A percentile compares a stretch with the other conserved stretches of the same genome.
Conservation (phyloP, 2,329 filamentous ascomycete genomes). For the Westerdykella ornata region DNA sequence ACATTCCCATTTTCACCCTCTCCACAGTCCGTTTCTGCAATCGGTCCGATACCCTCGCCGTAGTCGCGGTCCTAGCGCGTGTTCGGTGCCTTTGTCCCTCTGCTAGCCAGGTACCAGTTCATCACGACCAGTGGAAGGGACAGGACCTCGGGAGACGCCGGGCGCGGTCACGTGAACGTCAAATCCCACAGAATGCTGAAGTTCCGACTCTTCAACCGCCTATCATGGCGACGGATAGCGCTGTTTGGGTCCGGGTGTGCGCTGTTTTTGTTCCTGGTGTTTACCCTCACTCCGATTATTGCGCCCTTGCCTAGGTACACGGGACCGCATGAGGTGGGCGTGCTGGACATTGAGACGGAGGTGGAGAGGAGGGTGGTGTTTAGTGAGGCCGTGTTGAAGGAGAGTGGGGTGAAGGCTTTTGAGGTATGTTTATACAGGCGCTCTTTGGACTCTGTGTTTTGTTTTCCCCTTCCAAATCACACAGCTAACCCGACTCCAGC, state of each 20-base stretch:
- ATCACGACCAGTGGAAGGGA: no score
- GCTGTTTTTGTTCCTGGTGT: conserved; percentile 33
- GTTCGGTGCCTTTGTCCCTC: no score
- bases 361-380: conserved; percentile 31
- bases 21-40: no score
- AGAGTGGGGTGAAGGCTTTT: conserved; percentile 38
- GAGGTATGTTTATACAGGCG: conserved; percentile 13
- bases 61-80: not conserved
- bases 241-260: conserved; percentile 23
- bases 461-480: not conserved
- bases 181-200: conserved; percentile 18
- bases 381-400: conserved; percentile 32
- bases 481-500: conserved; percentile 9
- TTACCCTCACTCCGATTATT: conserved; percentile 39
- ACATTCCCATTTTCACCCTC: not conserved
- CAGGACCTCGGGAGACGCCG: no score
- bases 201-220: conserved; percentile 8
- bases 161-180: no score
- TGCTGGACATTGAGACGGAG: conserved; percentile 41
- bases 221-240: conserved; percentile 20
- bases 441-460: not conserved
- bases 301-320: conserved; percentile 39
- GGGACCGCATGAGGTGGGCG: conserved; percentile 40
- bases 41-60: no score
- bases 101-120: no score